Conservation (phyloP, 257 asterid species). For the Solanum verrucosum region DNA sequence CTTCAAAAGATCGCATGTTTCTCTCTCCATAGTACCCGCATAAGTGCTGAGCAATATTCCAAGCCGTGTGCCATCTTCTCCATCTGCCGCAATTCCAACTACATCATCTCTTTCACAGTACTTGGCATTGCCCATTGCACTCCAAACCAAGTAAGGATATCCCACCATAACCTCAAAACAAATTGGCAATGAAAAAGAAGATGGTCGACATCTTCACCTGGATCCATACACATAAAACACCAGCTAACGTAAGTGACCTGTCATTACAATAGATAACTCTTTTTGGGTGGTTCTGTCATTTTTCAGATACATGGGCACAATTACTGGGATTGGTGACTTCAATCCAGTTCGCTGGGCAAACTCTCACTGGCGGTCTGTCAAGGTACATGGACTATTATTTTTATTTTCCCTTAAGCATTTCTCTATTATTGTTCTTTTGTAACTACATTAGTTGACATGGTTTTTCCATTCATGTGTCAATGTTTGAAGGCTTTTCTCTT, state of each 20-base stretch:
- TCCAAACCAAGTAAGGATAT: background rate
- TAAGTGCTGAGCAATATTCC: background rate
- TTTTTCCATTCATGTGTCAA: background rate
- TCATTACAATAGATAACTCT: background rate
- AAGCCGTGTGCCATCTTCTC: background rate
- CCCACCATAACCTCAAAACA: background rate
- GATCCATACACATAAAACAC: background rate
- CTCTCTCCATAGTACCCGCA: background rate
- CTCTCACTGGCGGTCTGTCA: slow-evolving; percentile 97
- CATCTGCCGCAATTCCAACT: background rate
- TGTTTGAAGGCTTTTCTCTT: background rate
- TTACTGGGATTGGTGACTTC: slow-evolving; percentile 87
- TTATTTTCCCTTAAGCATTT: background rate
- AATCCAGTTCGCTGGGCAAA: slow-evolving; percentile 92
- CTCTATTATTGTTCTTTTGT: background rate
- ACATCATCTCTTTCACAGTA: background rate
- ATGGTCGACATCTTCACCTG: background rate
- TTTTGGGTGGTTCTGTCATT: slow-evolving; percentile 6
- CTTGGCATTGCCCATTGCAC: background rate
- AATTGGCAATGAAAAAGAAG: background rate
- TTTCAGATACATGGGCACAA: slow-evolving; percentile 92
- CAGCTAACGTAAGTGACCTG: background rate
- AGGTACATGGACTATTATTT: slow-evolving; percentile 35
- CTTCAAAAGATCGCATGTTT: background rate
- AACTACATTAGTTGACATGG: background rate